Evolutionary conservation across 2,329 filamentous ascomycete species (phyloP).

Genomic region (Penicillium verrucosum): DNA sequence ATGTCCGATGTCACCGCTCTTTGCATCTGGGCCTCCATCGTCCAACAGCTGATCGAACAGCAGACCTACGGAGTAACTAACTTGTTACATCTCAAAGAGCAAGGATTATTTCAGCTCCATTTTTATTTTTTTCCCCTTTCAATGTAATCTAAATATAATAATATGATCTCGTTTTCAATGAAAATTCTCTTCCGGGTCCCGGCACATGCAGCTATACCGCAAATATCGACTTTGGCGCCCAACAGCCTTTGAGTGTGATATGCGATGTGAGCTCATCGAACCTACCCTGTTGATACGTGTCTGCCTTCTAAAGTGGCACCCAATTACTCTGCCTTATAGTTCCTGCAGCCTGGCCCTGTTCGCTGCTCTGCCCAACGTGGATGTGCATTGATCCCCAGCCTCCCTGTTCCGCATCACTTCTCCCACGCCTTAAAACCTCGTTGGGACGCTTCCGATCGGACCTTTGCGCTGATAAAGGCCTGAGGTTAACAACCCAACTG

Average conservation of each 20-base stretch:
- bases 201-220: slow-evolving; percentile 23
- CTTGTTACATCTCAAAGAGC: not conserved
- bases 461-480: slow-evolving; percentile 8
- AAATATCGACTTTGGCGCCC: slow-evolving; percentile 20
- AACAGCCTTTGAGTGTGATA: slow-evolving; percentile 8
- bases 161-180: not conserved
- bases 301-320: slow-evolving; percentile 21
- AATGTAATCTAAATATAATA: not conserved
- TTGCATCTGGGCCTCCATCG: not conserved
- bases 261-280: slow-evolving; percentile 16
- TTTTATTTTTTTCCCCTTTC: not conserved
- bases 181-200: not conserved
- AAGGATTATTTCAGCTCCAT: not conserved
- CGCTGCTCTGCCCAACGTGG: slow-evolving; percentile 24
- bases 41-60: not conserved
- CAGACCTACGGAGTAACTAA: too few species aligned
- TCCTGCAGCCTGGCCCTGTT: slow-evolving; percentile 12
- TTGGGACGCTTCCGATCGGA: slow-evolving; percentile 13
- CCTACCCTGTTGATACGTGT: slow-evolving; percentile 16
- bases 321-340: slow-evolving; percentile 15
- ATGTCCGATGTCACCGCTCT: slow-evolving; percentile 30
- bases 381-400: slow-evolving; percentile 21
- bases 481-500: slow-evolving; percentile 3
- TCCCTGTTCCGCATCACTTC: slow-evolving; percentile 15
- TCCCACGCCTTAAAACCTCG: slow-evolving; percentile 3